These are phyloP conservation scores for Alnus rubra DNA, from an alignment of 306 rosid species.

Conservation along the genomic window DNA sequence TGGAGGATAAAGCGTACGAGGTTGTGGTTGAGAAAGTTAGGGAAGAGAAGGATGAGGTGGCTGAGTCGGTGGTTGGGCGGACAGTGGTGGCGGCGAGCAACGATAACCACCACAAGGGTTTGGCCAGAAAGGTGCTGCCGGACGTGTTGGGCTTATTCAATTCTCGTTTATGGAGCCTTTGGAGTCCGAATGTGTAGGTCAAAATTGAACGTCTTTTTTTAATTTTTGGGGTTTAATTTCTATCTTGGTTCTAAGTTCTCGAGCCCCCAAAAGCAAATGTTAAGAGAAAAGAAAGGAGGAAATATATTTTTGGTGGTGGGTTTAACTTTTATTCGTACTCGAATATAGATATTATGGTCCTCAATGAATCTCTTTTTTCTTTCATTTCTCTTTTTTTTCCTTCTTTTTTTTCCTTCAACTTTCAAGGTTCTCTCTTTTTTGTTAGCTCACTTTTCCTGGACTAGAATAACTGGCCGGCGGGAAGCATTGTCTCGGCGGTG, in stretches of 20 bases:
- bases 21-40: not conserved
- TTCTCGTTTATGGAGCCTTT: constrained; percentile 74
- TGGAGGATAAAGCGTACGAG: constrained; percentile 8
- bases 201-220: constrained; percentile 4
- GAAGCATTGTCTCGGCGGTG: constrained; percentile 20
- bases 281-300: not conserved
- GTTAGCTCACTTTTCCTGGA: not conserved
- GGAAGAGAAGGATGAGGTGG: constrained; percentile 16
- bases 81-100: constrained; percentile 33
- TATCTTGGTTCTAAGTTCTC: constrained; percentile 25
- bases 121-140: constrained; percentile 73
- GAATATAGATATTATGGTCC: constrained; percentile 33
- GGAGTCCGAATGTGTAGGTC: constrained; percentile 63
- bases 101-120: constrained; percentile 50
- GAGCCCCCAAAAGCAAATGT: constrained; percentile 9
- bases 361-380: constrained; percentile 13
- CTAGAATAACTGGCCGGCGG: constrained; percentile 18
- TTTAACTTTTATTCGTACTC: constrained; percentile 11
- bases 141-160: constrained; percentile 68
- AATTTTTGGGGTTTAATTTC: constrained; percentile 6
- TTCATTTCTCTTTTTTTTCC: not conserved
- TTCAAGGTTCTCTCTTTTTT: not conserved
- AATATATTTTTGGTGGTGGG: constrained; percentile 29
- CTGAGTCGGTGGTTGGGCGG: constrained; percentile 2
- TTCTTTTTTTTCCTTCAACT: not conserved